These are phyloP conservation scores for Prunus yedoensis DNA, from an alignment of 331 rosid genomes.

Conservation along the genomic window DNA sequence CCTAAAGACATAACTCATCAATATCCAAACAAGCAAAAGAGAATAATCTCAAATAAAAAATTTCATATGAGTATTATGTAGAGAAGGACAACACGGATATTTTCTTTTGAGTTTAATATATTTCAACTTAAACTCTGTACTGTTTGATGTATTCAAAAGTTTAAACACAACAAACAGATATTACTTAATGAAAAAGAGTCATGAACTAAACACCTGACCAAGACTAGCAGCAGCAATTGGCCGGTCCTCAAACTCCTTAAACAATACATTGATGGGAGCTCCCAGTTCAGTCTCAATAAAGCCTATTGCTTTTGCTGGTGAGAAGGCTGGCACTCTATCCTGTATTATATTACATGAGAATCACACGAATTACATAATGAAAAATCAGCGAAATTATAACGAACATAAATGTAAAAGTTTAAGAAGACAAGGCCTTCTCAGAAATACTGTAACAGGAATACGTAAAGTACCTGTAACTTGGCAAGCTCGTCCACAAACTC, in stretches of 20 bases:
- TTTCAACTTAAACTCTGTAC: not conserved
- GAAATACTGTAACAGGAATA: not conserved
- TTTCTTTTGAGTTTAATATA: not conserved
- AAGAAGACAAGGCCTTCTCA: not conserved
- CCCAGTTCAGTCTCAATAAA: constrained; percentile 83
- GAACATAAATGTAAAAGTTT: not conserved
- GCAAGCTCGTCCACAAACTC: constrained; percentile 92
- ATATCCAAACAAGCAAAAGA: constrained; percentile 8
- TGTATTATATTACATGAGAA: constrained; percentile 37
- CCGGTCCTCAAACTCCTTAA: constrained; percentile 77
- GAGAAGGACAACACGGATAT: not conserved
- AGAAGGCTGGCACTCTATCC: constrained; percentile 95
- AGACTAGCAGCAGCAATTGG: constrained; percentile 98
- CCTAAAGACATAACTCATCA: constrained; percentile 49
- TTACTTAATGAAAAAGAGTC: not conserved
- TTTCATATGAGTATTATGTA: not conserved
- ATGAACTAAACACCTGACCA: constrained; percentile 68
- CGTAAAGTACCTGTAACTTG: constrained; percentile 69
- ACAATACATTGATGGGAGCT: constrained; percentile 58
- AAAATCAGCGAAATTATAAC: constrained; percentile 1
- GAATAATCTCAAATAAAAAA: constrained; percentile 10
- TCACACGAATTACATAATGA: not conserved
- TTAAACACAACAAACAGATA: not conserved
- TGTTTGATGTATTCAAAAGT: not conserved
- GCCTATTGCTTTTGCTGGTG: constrained; percentile 67